Evolutionary conservation across 805 yeast genomes (phyloP).

Genomic region (Candida coleopterorum): DNA sequence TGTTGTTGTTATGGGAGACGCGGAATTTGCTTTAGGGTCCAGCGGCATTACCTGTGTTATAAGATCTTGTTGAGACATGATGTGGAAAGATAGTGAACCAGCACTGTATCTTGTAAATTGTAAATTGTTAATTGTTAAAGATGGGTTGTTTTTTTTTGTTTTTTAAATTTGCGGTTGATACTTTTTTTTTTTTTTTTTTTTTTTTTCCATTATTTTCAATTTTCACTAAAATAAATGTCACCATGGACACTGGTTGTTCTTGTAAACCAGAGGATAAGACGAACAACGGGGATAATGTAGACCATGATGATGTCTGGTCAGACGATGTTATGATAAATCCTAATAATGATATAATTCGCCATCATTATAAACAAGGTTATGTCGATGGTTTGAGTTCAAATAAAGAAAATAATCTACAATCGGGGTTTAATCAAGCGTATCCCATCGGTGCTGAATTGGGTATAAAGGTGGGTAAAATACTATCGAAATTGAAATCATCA

Average conservation of each 20-base stretch:
- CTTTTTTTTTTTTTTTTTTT: not conserved
- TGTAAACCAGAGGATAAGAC: not conserved
- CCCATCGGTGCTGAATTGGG: slow-evolving; percentile 74
- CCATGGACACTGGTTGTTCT: no score
- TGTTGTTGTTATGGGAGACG: slow-evolving; percentile 33
- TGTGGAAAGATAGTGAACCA: slow-evolving; percentile 2
- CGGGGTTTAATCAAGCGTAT: slow-evolving; percentile 78
- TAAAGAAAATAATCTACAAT: slow-evolving; percentile 66
- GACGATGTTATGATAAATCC: slow-evolving; percentile 20
- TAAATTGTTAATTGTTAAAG: not conserved
- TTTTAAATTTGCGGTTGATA: not conserved
- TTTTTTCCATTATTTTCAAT: not conserved
- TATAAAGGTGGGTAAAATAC: slow-evolving; percentile 53
- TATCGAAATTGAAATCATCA: slow-evolving; percentile 41
- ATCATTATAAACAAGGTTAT: slow-evolving; percentile 77
- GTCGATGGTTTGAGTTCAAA: slow-evolving; percentile 70
- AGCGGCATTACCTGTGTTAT: slow-evolving; percentile 79
- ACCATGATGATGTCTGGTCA: slow-evolving; percentile 30
- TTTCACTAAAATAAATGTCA: no score
- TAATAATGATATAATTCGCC: slow-evolving; percentile 42
- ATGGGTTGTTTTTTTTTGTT: not conserved
- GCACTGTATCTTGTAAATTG: no score
- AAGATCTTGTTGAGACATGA: slow-evolving; percentile 45
- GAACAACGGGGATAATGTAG: slow-evolving; percentile 3
- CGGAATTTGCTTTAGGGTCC: no score